These are phyloP conservation scores for Plenodomus biglobosus DNA, from an alignment of 2,329 filamentous ascomycete species.

Conservation along the genomic window DNA sequence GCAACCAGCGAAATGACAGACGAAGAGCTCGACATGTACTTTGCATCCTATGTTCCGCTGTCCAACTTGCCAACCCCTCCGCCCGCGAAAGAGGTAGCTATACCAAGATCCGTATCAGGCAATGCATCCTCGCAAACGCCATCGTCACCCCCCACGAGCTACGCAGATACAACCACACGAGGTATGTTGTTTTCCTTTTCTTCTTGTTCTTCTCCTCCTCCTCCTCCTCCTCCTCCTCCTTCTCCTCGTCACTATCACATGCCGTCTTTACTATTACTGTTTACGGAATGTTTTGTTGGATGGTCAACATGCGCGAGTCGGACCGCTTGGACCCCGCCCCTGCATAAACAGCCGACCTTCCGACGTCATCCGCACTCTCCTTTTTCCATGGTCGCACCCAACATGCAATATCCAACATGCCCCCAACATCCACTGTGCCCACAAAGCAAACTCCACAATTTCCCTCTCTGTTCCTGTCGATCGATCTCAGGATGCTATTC, in stretches of 20 bases:
- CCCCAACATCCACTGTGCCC: not conserved
- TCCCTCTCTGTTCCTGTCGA: not conserved
- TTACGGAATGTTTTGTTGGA: not conserved
- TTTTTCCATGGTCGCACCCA: not conserved
- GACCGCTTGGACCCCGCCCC: not conserved
- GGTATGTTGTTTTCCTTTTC: not conserved
- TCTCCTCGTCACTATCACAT: too few relatives aligned
- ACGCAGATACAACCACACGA: constrained; percentile 2
- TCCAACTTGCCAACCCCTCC: constrained; percentile 47
- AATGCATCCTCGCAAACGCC: constrained; percentile 3
- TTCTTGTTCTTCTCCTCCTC: not conserved
- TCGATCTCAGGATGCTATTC: not conserved
- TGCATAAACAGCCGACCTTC: not conserved
- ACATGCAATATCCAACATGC: not conserved
- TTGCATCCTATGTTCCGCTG: constrained; percentile 43
- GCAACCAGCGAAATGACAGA: constrained; percentile 39
- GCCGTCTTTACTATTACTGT: not conserved
- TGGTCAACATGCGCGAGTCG: not conserved
- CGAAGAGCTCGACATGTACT: constrained; percentile 44
- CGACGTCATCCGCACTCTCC: not conserved
- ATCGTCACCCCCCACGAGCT: constrained; percentile 4
- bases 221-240: not conserved
- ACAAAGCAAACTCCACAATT: not conserved
- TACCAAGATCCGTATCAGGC: constrained; percentile 11
- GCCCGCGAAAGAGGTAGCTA: constrained; percentile 32